These are phyloP conservation scores for Cucumis sativus DNA, from an alignment of 306 rosid genomes.

Conservation along the genomic window Cucumber_9930_V3 NC_026659.2:31281501-31282000, in stretches of 20 bases:
- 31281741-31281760: background rate
- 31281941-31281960: background rate
- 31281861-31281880: slow-evolving; percentile 26
- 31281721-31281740: background rate
- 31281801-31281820: slow-evolving; percentile 29
- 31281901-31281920: slow-evolving; percentile 13
- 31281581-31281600: background rate
- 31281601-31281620: background rate
- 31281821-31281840: slow-evolving; percentile 17
- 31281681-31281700: background rate
- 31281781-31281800: slow-evolving; percentile 30
- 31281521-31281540: no score
- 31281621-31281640: background rate
- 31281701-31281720: background rate
- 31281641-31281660: background rate
- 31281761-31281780: slow-evolving; percentile 39
- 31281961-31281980: background rate
- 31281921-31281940: background rate
- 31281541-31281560: no score
- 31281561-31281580: background rate
- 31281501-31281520: background rate
- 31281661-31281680: background rate
- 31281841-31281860: slow-evolving; percentile 23
- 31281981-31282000: background rate
- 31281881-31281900: slow-evolving; percentile 22